Evolutionary conservation across 1,139 yeast species (phyloP), one percentile per base, ranked within the genome.

Genomic region (Candida dubliniensis): DNA sequence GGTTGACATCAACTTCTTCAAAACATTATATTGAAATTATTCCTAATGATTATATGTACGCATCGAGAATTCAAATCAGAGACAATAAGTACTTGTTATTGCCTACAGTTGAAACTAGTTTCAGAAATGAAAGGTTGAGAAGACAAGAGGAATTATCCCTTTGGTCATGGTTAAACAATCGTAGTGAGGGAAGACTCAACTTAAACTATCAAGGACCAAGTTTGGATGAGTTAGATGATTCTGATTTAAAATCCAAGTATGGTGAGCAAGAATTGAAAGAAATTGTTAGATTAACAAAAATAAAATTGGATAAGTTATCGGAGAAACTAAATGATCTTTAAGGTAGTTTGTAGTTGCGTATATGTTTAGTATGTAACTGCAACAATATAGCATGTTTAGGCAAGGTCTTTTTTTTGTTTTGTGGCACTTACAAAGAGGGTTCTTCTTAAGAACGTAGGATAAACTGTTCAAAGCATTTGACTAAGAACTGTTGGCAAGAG

Each of bases 121-220:
- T 77, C 43, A 62, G 66, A 41, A 66, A 69, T 47, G 61, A 60
- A 11, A 54, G 61, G 35, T 51, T 62, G 42, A 57, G 64, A 42
- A 54, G 71, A 49, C 71, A 75, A 45, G 79, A 82, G 47, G 95
- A 89, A 61, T 74, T 76, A 33, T 76, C 77, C 34, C 63, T 90
- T 45, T 90, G 96, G 96, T 76, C 80, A 41, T 90, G 96, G 96
- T 75, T 89, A 36, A 79, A 81, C 44, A 77, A 77, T 38, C 74
- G 87, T 42, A 74, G 74, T 40, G 64, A 59, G 5, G 56, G 61
- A 30, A 51, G 55, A 32, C 42, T 62, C n/a, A 47, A 55, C 10
- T 45, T 58, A 9, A 10, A 40, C 32, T 15, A 37, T 33, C 40
- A 44, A 29, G 47, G 44, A 42, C 46, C 45, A 24, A 38, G 41